Base-by-base conservation (phyloP, 2,329 filamentous ascomycete genomes). In the Venturia oleaginea region DNA sequence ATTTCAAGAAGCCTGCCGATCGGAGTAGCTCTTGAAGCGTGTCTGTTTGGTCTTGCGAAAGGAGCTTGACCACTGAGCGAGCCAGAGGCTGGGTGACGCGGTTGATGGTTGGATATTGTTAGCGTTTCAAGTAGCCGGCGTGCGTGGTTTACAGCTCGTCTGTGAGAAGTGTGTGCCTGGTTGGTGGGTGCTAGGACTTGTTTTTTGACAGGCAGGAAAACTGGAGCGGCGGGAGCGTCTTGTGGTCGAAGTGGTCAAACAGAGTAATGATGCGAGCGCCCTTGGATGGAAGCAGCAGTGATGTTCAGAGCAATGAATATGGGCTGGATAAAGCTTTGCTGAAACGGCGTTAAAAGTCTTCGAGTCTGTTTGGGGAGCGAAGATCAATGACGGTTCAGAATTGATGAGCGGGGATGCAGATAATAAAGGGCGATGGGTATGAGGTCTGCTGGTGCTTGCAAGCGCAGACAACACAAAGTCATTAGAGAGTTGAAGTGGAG, bases 41-140 rank as follows among this genome's bases (percentile, higher is more conserved):
- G 63, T 51, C 62, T 43, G 61, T 55, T 48, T 22, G 51, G 51
- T 22, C 40, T 57, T 48, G 32, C 15, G 19, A 64, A 46, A 11
- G 30, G 32, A 46, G 54, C 4, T 64, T 57, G n/a, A 34, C 27
- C 27, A 32, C 15, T 34, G 17, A 43, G 59, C 13, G 46, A 55
- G 2, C 48, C 24, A 51, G 13, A 43, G 62, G 24, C 13, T 8
- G 34, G 37, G 62, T 59, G 62, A 64, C 48, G 46, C n/a, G 62
- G 62, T 40, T 59, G 62, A 19, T 37, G n/a, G 59, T 40, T 34
- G 30, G 30, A 57, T 57, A 32, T 57, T 57, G 51, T 55, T 51
- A 61, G 63, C 63, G 63, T 64, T 61, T 61, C 63, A 57, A 48
- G 55, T 43, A 40, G 63, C 55, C 22, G 37, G 40, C 54, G 51